Base-by-base conservation (phyloP, 768 basidiomycete species). In the Inosperma sp. region DNA sequence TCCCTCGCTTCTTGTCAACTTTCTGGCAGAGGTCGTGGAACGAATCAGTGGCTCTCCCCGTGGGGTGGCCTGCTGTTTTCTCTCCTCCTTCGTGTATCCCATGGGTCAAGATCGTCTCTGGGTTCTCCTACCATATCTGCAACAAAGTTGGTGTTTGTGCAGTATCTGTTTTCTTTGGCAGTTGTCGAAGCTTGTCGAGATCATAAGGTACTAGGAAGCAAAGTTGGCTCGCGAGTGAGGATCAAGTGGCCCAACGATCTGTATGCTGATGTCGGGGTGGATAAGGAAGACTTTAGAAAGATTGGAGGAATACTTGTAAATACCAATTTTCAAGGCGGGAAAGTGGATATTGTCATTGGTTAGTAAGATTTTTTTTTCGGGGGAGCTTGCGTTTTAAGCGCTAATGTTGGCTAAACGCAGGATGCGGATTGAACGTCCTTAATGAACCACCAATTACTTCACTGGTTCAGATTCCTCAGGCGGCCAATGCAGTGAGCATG, bases 221-320 rank as follows among this genome's bases (percentile, higher is more conserved):
- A 59, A 39, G 51, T 54, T 13, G 83, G 80, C 10, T 68, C 80
- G 2, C 73, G 73, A 12, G 79, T 96, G 9, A 75, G 83, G 33
- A 71, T 98, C 21, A 98, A 97, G 66, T 98, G 96, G 96, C 96
- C 95, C 16, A 98, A 98, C 61, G 96, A 98, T 59, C 72, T 99
- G 4, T 97, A 97, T 60, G 87, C 83, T 2, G 75, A 82, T 33
- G 72, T 75, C 33, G 81, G 72, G 27, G 69, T 65, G 3, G 71
- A 64, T 2, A 72, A 70, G 4, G 70, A 69, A 16, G 79, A 81
- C 56, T 67, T 68, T 51, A 84, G 78, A 67, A 98, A 99, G 67
- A 71, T 97, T 29, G 95, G 95, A 1, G 95, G 96, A 0, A 84
- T 97, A 14, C 70, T 98, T 19, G 90, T 99, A 27, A 95, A 87